A percentile compares a stretch with the other conserved stretches of the same genome.
phyloP scores from a whole-genome alignment of 2,329 filamentous ascomycete genomes.

The Tolypocladium sp. region DNA sequence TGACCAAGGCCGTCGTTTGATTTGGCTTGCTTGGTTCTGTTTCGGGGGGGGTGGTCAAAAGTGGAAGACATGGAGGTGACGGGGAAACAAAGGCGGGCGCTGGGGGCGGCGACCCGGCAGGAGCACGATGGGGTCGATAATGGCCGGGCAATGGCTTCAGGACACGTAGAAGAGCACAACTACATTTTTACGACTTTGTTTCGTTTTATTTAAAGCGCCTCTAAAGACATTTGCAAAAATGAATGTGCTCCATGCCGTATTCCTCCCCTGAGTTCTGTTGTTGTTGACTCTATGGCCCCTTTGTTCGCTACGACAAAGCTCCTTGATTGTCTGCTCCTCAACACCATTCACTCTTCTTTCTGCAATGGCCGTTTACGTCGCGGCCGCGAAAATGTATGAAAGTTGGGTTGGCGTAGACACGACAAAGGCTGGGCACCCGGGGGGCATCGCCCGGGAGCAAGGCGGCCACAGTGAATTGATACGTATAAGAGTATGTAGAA shows the following conservation, averaged over 20 bases:
- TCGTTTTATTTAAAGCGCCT: background rate
- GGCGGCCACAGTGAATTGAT: background rate
- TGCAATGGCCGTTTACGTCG: background rate
- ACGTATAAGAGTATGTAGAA: background rate
- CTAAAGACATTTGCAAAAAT: background rate
- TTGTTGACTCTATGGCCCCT: background rate
- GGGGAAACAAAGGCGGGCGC: background rate
- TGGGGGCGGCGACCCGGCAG: background rate
- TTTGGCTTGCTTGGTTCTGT: background rate
- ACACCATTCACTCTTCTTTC: background rate
- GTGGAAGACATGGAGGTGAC: too few species aligned
- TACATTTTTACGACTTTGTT: background rate
- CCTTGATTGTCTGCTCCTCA: background rate
- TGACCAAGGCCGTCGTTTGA: conserved; percentile 4
- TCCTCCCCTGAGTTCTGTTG: background rate
- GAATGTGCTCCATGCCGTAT: background rate
- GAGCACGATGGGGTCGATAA: background rate
- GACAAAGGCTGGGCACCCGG: background rate
- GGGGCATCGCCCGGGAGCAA: background rate
- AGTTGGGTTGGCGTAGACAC: background rate
- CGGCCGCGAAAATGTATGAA: too few species aligned
- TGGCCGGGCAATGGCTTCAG: background rate
- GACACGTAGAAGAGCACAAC: background rate
- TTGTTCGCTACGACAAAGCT: background rate
- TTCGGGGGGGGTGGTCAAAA: background rate